These are phyloP conservation scores for Claviceps sorghi DNA, from an alignment of 2,329 filamentous ascomycete genomes.

Conservation along the genomic window DNA sequence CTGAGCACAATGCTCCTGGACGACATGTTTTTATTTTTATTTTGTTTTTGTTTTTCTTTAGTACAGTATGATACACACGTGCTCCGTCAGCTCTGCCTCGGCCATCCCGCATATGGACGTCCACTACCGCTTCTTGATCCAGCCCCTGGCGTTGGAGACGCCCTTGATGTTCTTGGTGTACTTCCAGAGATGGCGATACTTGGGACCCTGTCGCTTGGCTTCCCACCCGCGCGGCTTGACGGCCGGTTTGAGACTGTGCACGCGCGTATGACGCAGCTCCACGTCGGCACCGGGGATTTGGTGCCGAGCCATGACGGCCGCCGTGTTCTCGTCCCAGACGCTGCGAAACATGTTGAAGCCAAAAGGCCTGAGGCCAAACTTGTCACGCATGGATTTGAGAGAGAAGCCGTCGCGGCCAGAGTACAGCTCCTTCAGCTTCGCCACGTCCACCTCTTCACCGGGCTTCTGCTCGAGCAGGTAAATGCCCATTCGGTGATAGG, in stretches of 20 bases:
- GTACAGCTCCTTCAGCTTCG: conserved; percentile 39
- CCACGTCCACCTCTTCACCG: conserved; percentile 41
- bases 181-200: conserved; percentile 52
- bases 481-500: conserved; percentile 78
- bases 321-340: conserved; percentile 77
- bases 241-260: conserved; percentile 51
- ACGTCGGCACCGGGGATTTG: conserved; percentile 62
- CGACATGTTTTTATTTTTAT: background rate
- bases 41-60: background rate
- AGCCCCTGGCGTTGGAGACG: conserved; percentile 26
- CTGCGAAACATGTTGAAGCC: conserved; percentile 80
- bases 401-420: conserved; percentile 51
- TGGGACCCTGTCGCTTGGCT: conserved; percentile 48
- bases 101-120: background rate
- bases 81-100: background rate
- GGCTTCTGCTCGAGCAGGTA: conserved; percentile 70
- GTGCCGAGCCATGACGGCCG: conserved; percentile 71
- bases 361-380: conserved; percentile 54
- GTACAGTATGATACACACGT: conserved; percentile 5
- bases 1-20: background rate
- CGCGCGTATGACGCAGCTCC: conserved; percentile 69
- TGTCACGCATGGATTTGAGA: conserved; percentile 59
- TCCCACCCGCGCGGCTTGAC: conserved; percentile 51
- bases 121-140: conserved; percentile 25
- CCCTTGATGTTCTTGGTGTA: conserved; percentile 44